A percentile compares a stretch with the other conserved stretches of the same genome.
Evolutionary conservation across 2,329 filamentous ascomycete species (phyloP).

Genomic region (Saccharata proteae): DNA sequence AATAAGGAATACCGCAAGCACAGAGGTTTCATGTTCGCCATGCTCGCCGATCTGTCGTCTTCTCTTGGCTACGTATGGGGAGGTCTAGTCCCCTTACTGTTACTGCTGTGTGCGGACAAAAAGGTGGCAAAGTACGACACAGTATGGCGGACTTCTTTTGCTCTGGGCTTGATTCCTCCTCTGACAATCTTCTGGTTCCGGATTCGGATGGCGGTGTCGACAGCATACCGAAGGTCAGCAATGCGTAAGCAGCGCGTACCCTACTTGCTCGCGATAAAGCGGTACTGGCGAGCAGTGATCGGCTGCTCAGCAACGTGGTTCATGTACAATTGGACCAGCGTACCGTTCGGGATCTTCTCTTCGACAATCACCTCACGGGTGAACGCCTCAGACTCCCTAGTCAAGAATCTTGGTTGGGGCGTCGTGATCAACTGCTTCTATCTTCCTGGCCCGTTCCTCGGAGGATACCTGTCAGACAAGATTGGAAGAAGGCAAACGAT

Average conservation of each 20-base stretch:
- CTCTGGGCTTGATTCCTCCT: constrained; percentile 38
- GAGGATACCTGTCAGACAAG: constrained; percentile 16
- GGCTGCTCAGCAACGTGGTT: constrained; percentile 41
- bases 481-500: constrained; percentile 17
- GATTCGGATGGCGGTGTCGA: constrained; percentile 39
- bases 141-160: constrained; percentile 42
- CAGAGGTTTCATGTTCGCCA: constrained; percentile 45
- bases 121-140: constrained; percentile 26
- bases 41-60: constrained; percentile 40
- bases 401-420: constrained; percentile 16
- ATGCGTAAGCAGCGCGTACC: constrained; percentile 30
- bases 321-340: constrained; percentile 42
- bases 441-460: constrained; percentile 17
- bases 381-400: constrained; percentile 13
- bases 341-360: constrained; percentile 44
- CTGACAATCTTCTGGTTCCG: constrained; percentile 42
- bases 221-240: constrained; percentile 35
- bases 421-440: constrained; percentile 17
- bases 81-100: constrained; percentile 37
- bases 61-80: constrained; percentile 41
- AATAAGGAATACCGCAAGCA: constrained; percentile 30
- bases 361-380: constrained; percentile 33
- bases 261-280: constrained; percentile 35
- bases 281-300: constrained; percentile 38
- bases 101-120: constrained; percentile 39